Base-by-base conservation (phyloP, 2,329 filamentous ascomycete species). In the Cercospora sp. region DNA sequence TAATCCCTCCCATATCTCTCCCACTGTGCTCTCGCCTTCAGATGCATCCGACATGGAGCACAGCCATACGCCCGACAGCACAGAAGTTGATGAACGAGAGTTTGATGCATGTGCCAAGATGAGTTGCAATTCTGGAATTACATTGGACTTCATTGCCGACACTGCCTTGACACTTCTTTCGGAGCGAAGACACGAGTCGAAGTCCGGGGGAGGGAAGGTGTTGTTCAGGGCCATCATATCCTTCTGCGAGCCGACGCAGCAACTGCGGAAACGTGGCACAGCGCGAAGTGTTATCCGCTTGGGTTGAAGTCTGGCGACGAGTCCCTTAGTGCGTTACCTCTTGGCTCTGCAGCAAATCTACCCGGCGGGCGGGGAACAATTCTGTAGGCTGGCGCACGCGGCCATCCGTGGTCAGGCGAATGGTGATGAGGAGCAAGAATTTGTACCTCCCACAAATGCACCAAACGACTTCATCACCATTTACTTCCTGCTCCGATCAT, bases 201-300 rank as follows among this genome's bases (percentile, higher is more conserved):
- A 70, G 23, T 18, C 48, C 18, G 60, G 36, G 5, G 60, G 51
- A 12, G 20, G 40, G 16, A 64, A 33, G 18, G 68, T 73, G 9
- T 28, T 73, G 8, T 77, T 74, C 71, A 76, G 70, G 28, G 73
- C 75, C 2, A 75, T 77, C 40, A 65, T 77, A 42, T 77, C 75
- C 1, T 77, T 74, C 60, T 67, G 65, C 16, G 58, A 70, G 18
- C 61, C 71, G 10, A 67, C 68, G 7, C 28, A 64, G 18, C 59
- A 60, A 42, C 45, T 53, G 45, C 68, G 69, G 62, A 73, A 72
- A 61, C 71, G 72, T 12, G 68, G 69, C 26, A 51, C 61, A 28
- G 58, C 65, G 31, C 60, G 69, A 31, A 71, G 60, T n/a, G 68
- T 74, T 3, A 73, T 68, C n/a, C 53, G 57, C 18, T 63, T 73